A percentile compares a stretch with the other conserved stretches of the same genome.
These are phyloP conservation scores for Hirsutella thompsonii DNA, from an alignment of 2,329 filamentous ascomycete genomes.

Conservation along the genomic window DNA sequence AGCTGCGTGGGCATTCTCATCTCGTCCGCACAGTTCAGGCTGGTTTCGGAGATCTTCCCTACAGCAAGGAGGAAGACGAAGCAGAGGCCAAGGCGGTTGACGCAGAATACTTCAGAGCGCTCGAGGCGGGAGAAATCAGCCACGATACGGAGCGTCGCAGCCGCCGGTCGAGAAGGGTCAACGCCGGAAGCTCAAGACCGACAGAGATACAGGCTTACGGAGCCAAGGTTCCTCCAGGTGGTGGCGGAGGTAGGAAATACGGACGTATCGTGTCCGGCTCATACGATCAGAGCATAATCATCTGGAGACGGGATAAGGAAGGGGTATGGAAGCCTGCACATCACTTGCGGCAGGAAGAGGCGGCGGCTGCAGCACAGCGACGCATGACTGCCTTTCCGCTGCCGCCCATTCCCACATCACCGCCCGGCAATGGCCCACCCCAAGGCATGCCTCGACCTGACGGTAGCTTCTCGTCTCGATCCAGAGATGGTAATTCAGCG, in stretches of 20 bases:
- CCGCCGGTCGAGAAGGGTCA: conserved; percentile 32
- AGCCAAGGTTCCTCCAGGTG: conserved; percentile 79
- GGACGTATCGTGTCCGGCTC: conserved; percentile 94
- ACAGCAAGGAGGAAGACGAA: conserved; percentile 62
- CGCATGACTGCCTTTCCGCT: conserved; percentile 6
- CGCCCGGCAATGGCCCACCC: background rate
- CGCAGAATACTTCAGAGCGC: conserved; percentile 52
- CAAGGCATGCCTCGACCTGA: background rate
- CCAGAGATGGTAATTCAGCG: background rate
- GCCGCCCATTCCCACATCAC: background rate
- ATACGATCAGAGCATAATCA: conserved; percentile 90
- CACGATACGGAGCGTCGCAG: conserved; percentile 18
- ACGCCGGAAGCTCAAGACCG: conserved; percentile 62
- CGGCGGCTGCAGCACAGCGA: conserved; percentile 36
- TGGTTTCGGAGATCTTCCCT: conserved; percentile 79
- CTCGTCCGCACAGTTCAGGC: conserved; percentile 92
- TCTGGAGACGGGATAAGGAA: conserved; percentile 80
- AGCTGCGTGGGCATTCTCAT: conserved; percentile 66
- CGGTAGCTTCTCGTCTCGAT: background rate
- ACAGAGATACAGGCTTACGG: conserved; percentile 69
- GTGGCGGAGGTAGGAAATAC: conserved; percentile 79
- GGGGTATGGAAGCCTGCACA: conserved; percentile 76
- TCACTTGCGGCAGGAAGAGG: conserved; percentile 62
- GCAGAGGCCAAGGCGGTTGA: conserved; percentile 63
- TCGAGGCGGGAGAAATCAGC: conserved; percentile 36